phyloP scores from a whole-genome alignment of 2,329 filamentous ascomycete genomes.

The Magnaporthiopsis incrustans region DNA sequence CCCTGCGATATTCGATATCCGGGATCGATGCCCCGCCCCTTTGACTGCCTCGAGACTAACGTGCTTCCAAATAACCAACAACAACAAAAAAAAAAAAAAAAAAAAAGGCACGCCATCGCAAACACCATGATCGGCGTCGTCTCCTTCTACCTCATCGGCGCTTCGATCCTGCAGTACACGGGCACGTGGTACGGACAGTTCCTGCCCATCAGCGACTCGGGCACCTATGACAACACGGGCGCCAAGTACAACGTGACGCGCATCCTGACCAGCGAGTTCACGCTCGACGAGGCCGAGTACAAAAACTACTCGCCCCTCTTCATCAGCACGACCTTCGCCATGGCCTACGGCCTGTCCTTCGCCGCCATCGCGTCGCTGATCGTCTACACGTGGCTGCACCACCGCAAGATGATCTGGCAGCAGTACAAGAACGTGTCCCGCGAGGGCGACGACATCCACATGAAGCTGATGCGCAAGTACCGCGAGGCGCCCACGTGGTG shows the following conservation, averaged over 20 bases:
- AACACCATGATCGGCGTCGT: slow-evolving; percentile 64
- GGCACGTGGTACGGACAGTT: slow-evolving; percentile 57
- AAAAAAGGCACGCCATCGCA: slow-evolving; percentile 56
- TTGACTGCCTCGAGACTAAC: too few species aligned
- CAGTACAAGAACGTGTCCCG: slow-evolving; percentile 51
- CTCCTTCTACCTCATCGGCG: slow-evolving; percentile 54
- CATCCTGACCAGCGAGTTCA: slow-evolving; percentile 54
- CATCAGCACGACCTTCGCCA: slow-evolving; percentile 62
- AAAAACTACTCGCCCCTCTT: slow-evolving; percentile 60
- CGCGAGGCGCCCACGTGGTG: slow-evolving; percentile 56
- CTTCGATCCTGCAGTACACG: slow-evolving; percentile 55
- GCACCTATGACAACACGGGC: slow-evolving; percentile 65
- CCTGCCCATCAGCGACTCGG: slow-evolving; percentile 61
- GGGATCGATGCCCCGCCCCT: too few species aligned
- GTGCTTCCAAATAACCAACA: not conserved
- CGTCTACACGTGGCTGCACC: slow-evolving; percentile 60
- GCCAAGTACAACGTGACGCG: slow-evolving; percentile 53
- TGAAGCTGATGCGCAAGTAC: slow-evolving; percentile 56
- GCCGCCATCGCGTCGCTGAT: slow-evolving; percentile 62
- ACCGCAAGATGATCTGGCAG: slow-evolving; percentile 57
- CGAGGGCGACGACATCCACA: slow-evolving; percentile 56
- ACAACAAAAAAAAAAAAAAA: slow-evolving; percentile 17
- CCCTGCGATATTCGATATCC: not conserved
- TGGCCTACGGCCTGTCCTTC: slow-evolving; percentile 65
- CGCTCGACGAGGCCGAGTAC: slow-evolving; percentile 56